Evolutionary conservation across 805 yeast species (phyloP).

Genomic region (Jamesozyma lodderae): DNA sequence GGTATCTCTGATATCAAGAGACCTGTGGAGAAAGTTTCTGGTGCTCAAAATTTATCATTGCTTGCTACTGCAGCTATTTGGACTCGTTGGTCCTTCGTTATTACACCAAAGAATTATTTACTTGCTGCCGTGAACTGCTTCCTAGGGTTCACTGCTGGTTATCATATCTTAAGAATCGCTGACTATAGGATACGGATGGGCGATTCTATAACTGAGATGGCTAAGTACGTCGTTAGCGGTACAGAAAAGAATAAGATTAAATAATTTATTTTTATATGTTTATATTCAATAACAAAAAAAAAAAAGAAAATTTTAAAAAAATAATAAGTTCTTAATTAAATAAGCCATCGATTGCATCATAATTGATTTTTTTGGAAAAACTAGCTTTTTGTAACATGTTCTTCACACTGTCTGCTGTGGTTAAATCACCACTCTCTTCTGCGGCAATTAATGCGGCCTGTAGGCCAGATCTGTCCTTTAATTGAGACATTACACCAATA

Average conservation of each 20-base stretch:
- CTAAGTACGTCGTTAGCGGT: slow-evolving; percentile 53
- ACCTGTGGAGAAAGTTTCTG: slow-evolving; percentile 89
- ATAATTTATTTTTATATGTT: background rate
- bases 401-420: slow-evolving; percentile 75
- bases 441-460: slow-evolving; percentile 35
- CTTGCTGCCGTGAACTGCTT: slow-evolving; percentile 93
- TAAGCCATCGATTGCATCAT: slow-evolving; percentile 60
- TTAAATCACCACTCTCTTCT: slow-evolving; percentile 30
- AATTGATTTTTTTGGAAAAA: slow-evolving; percentile 84
- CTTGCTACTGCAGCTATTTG: slow-evolving; percentile 90
- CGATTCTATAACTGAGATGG: slow-evolving; percentile 47
- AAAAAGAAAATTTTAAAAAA: background rate
- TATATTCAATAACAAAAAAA: background rate
- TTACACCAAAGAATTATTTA: slow-evolving; percentile 77
- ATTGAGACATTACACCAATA: slow-evolving; percentile 16
- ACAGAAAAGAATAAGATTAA: background rate
- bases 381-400: slow-evolving; percentile 66
- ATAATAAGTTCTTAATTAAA: slow-evolving; percentile 17
- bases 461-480: slow-evolving; percentile 27
- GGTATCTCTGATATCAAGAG: slow-evolving; percentile 80
- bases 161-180: slow-evolving; percentile 67
- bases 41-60: slow-evolving; percentile 61
- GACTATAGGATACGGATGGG: slow-evolving; percentile 59
- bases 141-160: slow-evolving; percentile 83
- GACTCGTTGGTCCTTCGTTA: slow-evolving; percentile 98